Evolutionary conservation across 2,329 filamentous ascomycete species (phyloP), one percentile per base, ranked within the genome.

Genomic region (Leptodontidium sp.): DNA sequence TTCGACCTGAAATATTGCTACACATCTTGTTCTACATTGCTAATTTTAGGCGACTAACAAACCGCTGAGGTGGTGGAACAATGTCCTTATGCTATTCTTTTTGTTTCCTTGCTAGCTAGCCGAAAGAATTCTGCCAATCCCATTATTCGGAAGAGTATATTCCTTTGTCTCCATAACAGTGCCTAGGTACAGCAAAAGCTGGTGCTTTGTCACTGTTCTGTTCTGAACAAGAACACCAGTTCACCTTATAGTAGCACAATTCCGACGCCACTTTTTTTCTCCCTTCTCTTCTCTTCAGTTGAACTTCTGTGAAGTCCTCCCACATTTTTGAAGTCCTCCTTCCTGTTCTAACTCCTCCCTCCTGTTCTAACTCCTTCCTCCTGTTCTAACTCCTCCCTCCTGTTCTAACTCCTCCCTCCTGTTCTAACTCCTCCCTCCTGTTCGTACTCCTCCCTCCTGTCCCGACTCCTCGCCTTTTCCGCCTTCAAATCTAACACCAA

Each of bases 1-100:
- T 55, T 57, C 8, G 40, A 40, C 14, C 14, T 7, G 15, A 47
- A 57, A 65, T 57, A 32, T 68, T 70, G 68, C 70, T 71, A 70
- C 29, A 69, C 55, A 65, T 29, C 40, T 66, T 69, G 59, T 66
- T 71, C 40, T 64, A 62, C 58, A 35, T 43, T 21, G 67, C 68
- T 73, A 71, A 73, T 57, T 12, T 47, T 58, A 50, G 59, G 17
- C 49, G 14, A 43, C 66, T 73, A 68, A 70, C 59, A 32, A 38
- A 43, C 1, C 1, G 7, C 14, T 59, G 43, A 24, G 43, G 12
- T 38, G 8, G 2, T 4, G 35, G 17, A 38, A 45, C 7, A 50
- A 66, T 52, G 40, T 29, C 55, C 14, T 57, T 45, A 15, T 43
- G 35, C 49, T 24, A n/a, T 47, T 38, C 32, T 58, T 52, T 65